These are phyloP conservation scores for Pseudopediastrum boryanum DNA, from an alignment of 139 green algal species.

Conservation along the genomic window DNA sequence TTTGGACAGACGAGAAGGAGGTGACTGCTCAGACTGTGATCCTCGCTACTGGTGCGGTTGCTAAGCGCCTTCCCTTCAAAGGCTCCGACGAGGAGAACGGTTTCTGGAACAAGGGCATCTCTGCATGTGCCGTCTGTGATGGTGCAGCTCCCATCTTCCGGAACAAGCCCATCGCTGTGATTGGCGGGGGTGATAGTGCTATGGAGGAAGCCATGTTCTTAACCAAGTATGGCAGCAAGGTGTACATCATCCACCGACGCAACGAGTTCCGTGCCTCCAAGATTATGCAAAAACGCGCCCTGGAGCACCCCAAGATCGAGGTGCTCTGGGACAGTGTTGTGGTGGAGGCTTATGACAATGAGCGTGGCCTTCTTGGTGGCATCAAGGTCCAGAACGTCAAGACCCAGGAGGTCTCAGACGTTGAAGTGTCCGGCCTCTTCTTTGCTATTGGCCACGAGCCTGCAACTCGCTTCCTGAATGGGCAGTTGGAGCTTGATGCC, in stretches of 20 bases:
- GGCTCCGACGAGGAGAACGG: constrained; percentile 51
- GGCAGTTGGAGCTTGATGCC: constrained; percentile 73
- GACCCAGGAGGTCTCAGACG: constrained; percentile 54
- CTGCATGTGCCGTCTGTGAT: constrained; percentile 81
- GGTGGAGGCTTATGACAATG: constrained; percentile 72
- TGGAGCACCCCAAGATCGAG: constrained; percentile 86
- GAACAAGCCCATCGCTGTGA: constrained; percentile 75
- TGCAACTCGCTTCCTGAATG: constrained; percentile 77
- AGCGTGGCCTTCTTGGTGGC: constrained; percentile 58
- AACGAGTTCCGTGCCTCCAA: constrained; percentile 84
- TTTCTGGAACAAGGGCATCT: constrained; percentile 85
- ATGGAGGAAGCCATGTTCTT: constrained; percentile 86
- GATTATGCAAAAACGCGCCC: constrained; percentile 66
- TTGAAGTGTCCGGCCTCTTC: constrained; percentile 77
- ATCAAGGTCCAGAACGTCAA: constrained; percentile 71
- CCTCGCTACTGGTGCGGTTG: constrained; percentile 70
- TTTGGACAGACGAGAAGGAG: constrained; percentile 46
- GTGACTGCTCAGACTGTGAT: constrained; percentile 69
- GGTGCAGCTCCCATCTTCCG: constrained; percentile 90
- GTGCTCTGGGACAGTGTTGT: constrained; percentile 73
- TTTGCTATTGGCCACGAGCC: constrained; percentile 94
- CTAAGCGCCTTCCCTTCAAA: constrained; percentile 56
- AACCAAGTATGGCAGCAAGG: constrained; percentile 60
- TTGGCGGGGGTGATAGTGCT: constrained; percentile 82
- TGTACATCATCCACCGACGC: constrained; percentile 89